Evolutionary conservation across 768 basidiomycete species (phyloP), one percentile per base, ranked within the genome.

Genomic region (Auricularia cornea): DNA sequence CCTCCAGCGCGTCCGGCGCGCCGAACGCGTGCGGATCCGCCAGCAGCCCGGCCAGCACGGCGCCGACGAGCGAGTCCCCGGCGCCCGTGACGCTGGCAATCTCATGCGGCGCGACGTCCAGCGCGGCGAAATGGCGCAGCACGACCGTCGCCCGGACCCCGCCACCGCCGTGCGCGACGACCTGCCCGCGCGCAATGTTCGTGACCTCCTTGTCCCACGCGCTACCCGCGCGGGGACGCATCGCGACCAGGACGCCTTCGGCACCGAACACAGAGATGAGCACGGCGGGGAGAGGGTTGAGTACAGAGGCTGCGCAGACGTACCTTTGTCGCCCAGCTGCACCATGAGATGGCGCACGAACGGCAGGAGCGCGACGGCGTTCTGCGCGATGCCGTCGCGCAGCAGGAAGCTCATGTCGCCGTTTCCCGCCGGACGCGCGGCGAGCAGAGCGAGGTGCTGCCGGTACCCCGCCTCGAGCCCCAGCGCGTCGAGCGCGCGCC

Each of bases 61-160:
- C 84, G 5, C 94, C 95, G 1, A 91, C 94, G 29, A 97, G 82
- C 3, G 91, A 88, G 74, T 98, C 95, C 0, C 95, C 95, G 1
- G 92, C 94, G 1, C 96, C 96, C 0, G 95, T 98, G 10, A 92
- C 91, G 67, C 88, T 94, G 26, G 87, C 75, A 11, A 78, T 68
- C 29, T 72, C 68, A 18, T 72, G 70, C 5, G 84, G 67, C 3
- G 64, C 69, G 11, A 82, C 74, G 1, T 73, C 70, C 20, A 81
- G 67, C 8, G 91, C 79, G 12, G 90, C 84, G 72, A 89, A 93
- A 71, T 94, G 89, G 48, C 86, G 84, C 32, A 95, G 57, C 5
- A 90, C 80, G 8, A 92, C 70, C 3, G 81, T 74, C n/a, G n/a
- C n/a, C n/a, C n/a, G n/a, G 63, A 83, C 81, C 8, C 72, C 71